Base-by-base conservation (phyloP, 495 filamentous ascomycete species). In the Aspergillus egyptiacus region DNA sequence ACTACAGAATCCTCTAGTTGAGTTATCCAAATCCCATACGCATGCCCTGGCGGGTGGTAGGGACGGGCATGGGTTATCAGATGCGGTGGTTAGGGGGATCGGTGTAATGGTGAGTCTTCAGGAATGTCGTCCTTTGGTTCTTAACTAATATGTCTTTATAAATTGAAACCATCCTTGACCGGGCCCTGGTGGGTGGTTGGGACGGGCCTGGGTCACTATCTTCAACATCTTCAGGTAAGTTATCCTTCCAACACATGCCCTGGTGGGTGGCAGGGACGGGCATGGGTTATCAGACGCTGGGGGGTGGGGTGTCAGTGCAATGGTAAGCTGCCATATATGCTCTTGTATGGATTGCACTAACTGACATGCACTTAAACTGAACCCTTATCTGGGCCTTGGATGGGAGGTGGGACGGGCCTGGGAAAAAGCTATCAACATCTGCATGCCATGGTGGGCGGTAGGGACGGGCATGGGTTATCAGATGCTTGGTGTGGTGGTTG, bases 401-500 rank as follows among this genome's bases (percentile, higher is more conserved):
- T 5, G 25, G 25, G 5, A 11, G 14, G 3, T n/a, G n/a, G n/a
- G n/a, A n/a, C n/a, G n/a, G n/a, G n/a, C n/a, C n/a, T n/a, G n/a
- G n/a, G n/a, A n/a, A n/a, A n/a, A n/a, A n/a, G n/a, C n/a, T n/a
- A n/a, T n/a, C n/a, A n/a, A n/a, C n/a, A n/a, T n/a, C n/a, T n/a
- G n/a, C 28, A 5, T 37, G 34, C 36, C 48, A 28, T 20, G 48
- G 48, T 19, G 48, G 31, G 39, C 31, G 48, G 48, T 19, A 8
- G 39, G 48, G 39, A 51, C 15, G 24, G 48, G 48, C 40, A 23
- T 51, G 48, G 48, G 39, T 13, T 23, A 38, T 51, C 32, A n/a
- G 39, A 46, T 15, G 17, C n/a, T 17, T 17, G 30, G 27, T 15
- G 42, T 46, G 42, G 39, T n/a, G 5, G 5, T 33, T 43, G 32